Percentiles rank a stretch among this genome's conserved stretches.
Conservation (phyloP, 768 basidiomycete species). For the Agaricus blazei region DNA sequence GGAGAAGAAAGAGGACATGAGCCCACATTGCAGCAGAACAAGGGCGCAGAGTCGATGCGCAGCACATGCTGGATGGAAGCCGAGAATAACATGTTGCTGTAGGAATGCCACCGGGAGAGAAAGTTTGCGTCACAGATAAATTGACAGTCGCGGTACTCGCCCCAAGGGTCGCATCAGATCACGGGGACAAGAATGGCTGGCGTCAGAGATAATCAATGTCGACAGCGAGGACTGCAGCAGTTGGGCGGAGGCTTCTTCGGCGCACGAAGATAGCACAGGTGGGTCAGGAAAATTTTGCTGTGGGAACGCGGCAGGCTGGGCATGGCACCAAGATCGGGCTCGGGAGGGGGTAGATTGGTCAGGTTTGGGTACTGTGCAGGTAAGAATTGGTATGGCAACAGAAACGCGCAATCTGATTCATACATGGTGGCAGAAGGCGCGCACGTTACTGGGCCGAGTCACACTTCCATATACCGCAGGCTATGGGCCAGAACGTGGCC, state of each 20-base stretch:
- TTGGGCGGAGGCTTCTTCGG: background rate
- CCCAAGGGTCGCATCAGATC: background rate
- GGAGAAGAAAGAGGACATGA: background rate
- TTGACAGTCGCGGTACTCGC: background rate
- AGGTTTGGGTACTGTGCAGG: too few relatives aligned
- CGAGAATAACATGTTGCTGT: too few relatives aligned
- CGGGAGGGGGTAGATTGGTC: too few relatives aligned
- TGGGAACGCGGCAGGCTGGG: background rate
- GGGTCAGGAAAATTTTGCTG: background rate
- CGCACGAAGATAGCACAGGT: background rate
- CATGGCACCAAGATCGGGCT: background rate
- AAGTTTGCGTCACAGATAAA: background rate
- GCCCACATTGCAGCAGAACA: background rate
- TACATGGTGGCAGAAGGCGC: background rate
- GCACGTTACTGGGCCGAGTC: background rate
- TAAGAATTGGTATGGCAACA: conserved; percentile 1
- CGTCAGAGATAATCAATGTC: background rate
- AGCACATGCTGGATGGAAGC: too few relatives aligned
- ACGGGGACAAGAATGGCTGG: background rate
- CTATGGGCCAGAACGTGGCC: conserved; percentile 15
- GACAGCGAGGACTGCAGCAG: background rate
- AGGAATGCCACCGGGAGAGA: background rate
- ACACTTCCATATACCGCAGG: background rate
- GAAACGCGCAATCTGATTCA: conserved; percentile 4
- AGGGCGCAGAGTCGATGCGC: too few relatives aligned